Evolutionary conservation across 306 rosid species (phyloP).

Genomic region (Cicer arietinum): DNA sequence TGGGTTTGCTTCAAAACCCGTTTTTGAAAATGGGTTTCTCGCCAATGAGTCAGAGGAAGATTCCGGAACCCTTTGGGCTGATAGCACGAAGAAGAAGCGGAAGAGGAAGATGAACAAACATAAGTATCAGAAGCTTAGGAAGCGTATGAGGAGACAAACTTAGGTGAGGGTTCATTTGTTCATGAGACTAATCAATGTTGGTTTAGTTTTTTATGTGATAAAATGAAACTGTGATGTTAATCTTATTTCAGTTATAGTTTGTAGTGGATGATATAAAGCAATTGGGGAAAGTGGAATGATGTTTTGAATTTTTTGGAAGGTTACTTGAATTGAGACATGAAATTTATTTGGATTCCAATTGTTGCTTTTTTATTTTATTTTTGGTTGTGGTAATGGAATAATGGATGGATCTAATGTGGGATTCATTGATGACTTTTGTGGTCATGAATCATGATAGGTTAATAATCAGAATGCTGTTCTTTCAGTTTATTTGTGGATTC

Average conservation of each 20-base stretch:
- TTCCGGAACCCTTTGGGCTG: constrained; percentile 69
- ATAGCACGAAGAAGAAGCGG: constrained; percentile 90
- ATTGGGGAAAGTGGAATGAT: neutral
- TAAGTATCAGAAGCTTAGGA: constrained; percentile 75
- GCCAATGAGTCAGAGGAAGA: constrained; percentile 52
- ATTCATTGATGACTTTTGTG: constrained; percentile 26
- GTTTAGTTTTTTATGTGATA: neutral
- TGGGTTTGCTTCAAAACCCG: constrained; percentile 57
- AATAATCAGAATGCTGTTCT: constrained; percentile 3
- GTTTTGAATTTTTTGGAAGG: constrained; percentile 21
- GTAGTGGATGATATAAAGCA: neutral
- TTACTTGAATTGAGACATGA: constrained; percentile 4
- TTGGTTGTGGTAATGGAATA: neutral
- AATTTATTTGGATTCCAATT: neutral
- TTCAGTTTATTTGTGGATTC: constrained; percentile 5
- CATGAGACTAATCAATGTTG: neutral
- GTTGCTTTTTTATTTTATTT: neutral
- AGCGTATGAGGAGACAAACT: constrained; percentile 68
- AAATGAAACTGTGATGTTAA: constrained; percentile 15
- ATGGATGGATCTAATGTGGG: constrained; percentile 13
- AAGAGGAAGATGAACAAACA: constrained; percentile 85
- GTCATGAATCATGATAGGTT: neutral
- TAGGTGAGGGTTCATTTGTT: constrained; percentile 52
- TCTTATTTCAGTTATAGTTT: constrained; percentile 5
- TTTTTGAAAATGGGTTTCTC: constrained; percentile 41